These are phyloP conservation scores for Pythium angustatum DNA, from an alignment of 352 stramenopile genomes.

Conservation along the genomic window DNA sequence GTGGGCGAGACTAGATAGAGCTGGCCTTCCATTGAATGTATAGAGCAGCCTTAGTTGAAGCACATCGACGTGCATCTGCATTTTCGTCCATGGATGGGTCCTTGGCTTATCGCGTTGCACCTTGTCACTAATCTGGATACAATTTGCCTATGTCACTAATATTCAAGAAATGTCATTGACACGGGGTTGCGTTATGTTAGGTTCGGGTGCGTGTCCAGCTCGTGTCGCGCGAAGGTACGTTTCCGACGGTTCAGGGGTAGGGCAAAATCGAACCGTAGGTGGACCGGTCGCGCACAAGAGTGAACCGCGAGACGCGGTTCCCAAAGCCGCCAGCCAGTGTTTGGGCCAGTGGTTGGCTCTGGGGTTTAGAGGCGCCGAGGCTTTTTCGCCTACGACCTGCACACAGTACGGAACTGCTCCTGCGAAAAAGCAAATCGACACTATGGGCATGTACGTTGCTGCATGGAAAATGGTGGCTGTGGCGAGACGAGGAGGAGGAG, in stretches of 20 bases:
- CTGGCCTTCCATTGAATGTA: neutral
- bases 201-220: no score
- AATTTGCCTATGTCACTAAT: neutral
- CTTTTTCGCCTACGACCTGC: constrained; percentile 14
- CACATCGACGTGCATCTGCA: neutral
- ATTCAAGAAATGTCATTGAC: neutral
- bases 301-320: constrained; percentile 25
- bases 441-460: constrained; percentile 82
- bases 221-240: constrained; percentile 41
- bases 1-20: constrained; percentile 17
- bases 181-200: neutral
- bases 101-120: neutral
- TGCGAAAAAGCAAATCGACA: constrained; percentile 65
- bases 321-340: constrained; percentile 29
- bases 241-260: neutral
- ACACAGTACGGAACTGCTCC: constrained; percentile 87
- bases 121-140: neutral
- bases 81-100: neutral
- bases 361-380: constrained; percentile 28
- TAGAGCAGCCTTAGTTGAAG: no score
- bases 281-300: constrained; percentile 42
- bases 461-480: neutral
- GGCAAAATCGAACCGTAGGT: neutral
- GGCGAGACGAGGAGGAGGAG: neutral
- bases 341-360: constrained; percentile 75